phyloP scores from a whole-genome alignment of 2,329 filamentous ascomycete genomes.

The Scytalidium lignicola region DNA sequence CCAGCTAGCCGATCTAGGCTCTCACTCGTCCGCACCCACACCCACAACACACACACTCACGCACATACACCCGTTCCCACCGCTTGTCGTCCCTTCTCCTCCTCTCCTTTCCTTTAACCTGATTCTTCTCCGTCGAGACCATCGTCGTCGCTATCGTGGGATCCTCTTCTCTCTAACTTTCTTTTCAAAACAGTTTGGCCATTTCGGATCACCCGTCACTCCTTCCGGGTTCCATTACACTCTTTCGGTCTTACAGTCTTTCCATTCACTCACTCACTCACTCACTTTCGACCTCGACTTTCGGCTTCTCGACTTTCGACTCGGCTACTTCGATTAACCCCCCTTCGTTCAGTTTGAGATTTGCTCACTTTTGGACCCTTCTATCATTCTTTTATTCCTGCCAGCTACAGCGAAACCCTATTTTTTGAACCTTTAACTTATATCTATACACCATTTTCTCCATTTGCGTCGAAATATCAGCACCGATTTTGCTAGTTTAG shows the following conservation, averaged over 20 bases:
- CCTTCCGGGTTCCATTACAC: conserved; percentile 43
- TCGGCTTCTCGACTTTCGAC: conserved; percentile 9
- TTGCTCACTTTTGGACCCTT: conserved; percentile 3
- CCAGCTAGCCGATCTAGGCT: conserved; percentile 1
- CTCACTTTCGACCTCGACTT: conserved; percentile 5
- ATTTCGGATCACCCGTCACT: conserved; percentile 43
- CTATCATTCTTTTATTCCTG: conserved; percentile 23
- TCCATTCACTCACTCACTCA: conserved; percentile 11
- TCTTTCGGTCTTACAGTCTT: conserved; percentile 27
- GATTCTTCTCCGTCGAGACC: conserved; percentile 7
- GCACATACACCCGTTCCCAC: no score
- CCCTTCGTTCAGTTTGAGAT: conserved; percentile 2
- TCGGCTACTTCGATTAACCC: conserved; percentile 1
- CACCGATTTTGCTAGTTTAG: no score
- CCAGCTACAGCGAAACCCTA: conserved; percentile 28
- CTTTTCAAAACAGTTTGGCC: conserved; percentile 22
- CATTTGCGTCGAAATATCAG: no score
- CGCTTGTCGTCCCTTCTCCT: conserved; percentile 12
- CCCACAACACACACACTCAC: background rate
- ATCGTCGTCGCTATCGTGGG: conserved; percentile 15
- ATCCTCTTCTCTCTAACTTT: conserved; percentile 25
- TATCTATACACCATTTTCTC: background rate
- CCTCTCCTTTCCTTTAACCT: conserved; percentile 4
- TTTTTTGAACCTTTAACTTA: background rate
- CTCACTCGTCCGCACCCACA: background rate